phyloP scores from a whole-genome alignment of 1,284 basidiomycete species.

The Pholiota adiposa region DNA sequence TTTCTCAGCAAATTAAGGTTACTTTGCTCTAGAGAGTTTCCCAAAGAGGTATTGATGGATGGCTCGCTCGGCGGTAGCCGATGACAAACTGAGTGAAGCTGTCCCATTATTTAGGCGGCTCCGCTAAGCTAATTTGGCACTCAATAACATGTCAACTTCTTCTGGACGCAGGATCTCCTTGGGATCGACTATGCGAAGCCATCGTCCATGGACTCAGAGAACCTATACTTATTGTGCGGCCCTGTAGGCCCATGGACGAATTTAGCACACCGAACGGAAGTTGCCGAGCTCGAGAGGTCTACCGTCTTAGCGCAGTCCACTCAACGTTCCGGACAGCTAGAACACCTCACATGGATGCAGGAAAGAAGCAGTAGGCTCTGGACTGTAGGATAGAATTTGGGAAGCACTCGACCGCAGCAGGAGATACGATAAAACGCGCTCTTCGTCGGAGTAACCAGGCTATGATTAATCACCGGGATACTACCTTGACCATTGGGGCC shows the following conservation, averaged over 20 bases:
- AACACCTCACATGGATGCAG: background rate
- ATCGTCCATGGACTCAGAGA: background rate
- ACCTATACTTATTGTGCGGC: no score
- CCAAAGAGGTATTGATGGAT: background rate
- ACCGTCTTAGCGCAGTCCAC: background rate
- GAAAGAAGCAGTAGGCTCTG: background rate
- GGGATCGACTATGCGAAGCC: background rate
- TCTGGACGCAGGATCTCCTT: background rate
- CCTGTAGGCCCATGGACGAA: no score
- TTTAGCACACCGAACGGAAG: conserved; percentile 18
- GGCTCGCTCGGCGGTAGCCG: background rate
- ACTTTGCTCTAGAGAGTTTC: no score
- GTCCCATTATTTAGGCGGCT: background rate
- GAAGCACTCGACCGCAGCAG: background rate
- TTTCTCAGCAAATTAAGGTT: no score
- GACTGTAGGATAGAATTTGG: background rate
- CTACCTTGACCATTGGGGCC: background rate
- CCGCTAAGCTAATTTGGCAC: background rate
- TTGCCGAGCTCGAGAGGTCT: conserved; percentile 8
- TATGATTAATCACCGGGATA: background rate
- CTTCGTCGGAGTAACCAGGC: background rate
- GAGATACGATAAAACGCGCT: background rate
- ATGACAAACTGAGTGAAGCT: background rate
- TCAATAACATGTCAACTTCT: background rate
- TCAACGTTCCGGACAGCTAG: background rate